Evolutionary conservation across 129 eudicot genomes (phyloP), one percentile per base, ranked within the genome.

Genomic region (Oenanthe sinensis): DNA sequence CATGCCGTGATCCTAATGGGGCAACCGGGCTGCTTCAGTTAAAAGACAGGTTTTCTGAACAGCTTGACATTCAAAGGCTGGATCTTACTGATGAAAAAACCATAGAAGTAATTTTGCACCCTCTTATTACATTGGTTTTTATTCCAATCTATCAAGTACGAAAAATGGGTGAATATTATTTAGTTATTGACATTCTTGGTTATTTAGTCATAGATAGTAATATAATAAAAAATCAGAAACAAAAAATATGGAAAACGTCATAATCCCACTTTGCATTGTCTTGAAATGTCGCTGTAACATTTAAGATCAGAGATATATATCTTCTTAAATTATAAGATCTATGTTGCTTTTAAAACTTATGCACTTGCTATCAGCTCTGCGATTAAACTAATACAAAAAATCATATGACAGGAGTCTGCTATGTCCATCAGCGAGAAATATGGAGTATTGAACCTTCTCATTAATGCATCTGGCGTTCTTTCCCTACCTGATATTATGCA

Each of bases 381-480:
- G 2, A n/a, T 50, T 68, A 42, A 42, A 49, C 70, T 15, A 20
- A 60, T 60, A 33, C 10, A 39, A 63, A 37, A 40, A 20, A 42
- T 65, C 62, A 24, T 63, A 50, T 46, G 26, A 42, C 94, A 95
- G 99, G 97, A 85, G 4, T 79, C 92, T 47, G 97, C 97, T 39
- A 85, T 84, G 83, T 88, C 85, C 49, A 75, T 92, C 49, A 63
- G 78, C 8, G 93, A 92, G 82, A 92, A 75, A 81, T 89, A 88
- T 69, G 97, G 99, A 12, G 78, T 81, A 60, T 77, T 95, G 65
- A 92, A 92, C 89, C 96, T 95, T 79, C 92, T 95, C 54, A 84
- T 95, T 42, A 92, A 95, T 83, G 90, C 99, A 76, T 92, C 97
- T 78, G 97, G 96, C 9, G 81, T 95, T 86, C 95, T 95, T 69